phyloP scores from a whole-genome alignment of 2,329 filamentous ascomycete genomes.

The Drechslera avenae region DNA sequence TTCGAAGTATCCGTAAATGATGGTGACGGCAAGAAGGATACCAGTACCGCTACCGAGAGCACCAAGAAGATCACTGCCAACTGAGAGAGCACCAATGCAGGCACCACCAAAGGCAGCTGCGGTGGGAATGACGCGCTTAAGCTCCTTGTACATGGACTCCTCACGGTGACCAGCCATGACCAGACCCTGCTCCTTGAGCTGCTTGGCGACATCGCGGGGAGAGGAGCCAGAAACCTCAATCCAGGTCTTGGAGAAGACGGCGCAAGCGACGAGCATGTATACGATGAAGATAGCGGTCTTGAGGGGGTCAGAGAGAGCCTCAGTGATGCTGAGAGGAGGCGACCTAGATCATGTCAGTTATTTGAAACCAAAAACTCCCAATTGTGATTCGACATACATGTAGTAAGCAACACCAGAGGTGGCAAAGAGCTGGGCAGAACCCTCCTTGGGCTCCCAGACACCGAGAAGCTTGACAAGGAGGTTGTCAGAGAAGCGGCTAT shows the following conservation, averaged over 20 bases:
- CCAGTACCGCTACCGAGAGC: constrained; percentile 95
- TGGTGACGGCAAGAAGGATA: constrained; percentile 98
- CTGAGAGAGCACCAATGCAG: constrained; percentile 96
- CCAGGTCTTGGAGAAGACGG: constrained; percentile 99
- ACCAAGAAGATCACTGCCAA: constrained; percentile 92
- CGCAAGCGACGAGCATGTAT: constrained; percentile 98
- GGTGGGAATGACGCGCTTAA: constrained; percentile 98
- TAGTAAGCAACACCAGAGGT: constrained; percentile 96
- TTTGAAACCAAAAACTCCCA: not conserved
- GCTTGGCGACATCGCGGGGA: constrained; percentile 97
- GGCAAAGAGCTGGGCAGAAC: constrained; percentile 92
- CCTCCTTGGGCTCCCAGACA: constrained; percentile 97
- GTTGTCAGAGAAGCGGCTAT: constrained; percentile 99
- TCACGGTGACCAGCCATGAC: constrained; percentile 99
- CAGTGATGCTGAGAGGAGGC: constrained; percentile 94
- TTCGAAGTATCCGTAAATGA: constrained; percentile 99
- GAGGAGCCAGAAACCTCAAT: constrained; percentile 98
- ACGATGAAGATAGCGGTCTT: constrained; percentile 94
- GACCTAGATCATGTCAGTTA: constrained; percentile 55
- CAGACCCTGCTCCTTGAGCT: constrained; percentile 98
- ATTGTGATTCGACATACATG: constrained; percentile 64
- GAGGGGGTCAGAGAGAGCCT: constrained; percentile 93
- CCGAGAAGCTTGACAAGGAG: constrained; percentile 95
- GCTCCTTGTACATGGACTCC: constrained; percentile 99
- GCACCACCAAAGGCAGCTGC: constrained; percentile 98